A percentile compares a stretch with the other conserved stretches of the same genome.
Evolutionary conservation across 768 basidiomycete species (phyloP).

Genomic region (Paxillus rubicundulus): DNA sequence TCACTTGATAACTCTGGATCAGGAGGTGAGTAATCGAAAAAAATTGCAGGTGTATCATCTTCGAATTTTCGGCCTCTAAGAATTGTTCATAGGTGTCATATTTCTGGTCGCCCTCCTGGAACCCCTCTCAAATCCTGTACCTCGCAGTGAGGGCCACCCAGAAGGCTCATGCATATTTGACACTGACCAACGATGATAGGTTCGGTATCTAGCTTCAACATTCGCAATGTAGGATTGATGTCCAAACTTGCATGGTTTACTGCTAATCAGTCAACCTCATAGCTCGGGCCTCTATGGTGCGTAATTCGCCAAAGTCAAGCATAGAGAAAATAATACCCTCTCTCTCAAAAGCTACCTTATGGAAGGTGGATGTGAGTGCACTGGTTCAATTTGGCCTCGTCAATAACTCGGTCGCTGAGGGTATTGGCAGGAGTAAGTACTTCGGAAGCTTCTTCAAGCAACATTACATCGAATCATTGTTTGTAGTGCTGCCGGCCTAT

Average conservation of each 20-base stretch:
- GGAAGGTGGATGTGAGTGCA: not conserved
- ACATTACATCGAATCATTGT: not conserved
- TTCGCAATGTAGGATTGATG: not conserved
- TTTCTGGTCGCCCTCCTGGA: constrained; percentile 6
- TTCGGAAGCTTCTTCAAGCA: not conserved
- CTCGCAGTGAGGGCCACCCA: constrained; percentile 1
- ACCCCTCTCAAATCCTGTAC: constrained; percentile 7
- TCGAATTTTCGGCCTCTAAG: not conserved
- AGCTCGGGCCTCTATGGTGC: not conserved
- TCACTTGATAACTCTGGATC: constrained; percentile 6
- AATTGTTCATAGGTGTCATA: not conserved
- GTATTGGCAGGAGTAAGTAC: constrained; percentile 3
- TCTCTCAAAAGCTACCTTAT: not conserved
- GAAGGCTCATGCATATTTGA: not conserved
- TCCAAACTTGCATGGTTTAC: not conserved
- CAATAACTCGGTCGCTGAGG: not conserved
- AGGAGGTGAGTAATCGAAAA: constrained; percentile 1
- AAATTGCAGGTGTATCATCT: not conserved
- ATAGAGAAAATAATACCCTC: too few relatives aligned
- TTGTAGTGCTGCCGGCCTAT: not conserved
- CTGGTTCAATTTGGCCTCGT: not conserved
- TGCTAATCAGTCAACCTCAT: not conserved
- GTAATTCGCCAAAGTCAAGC: not conserved
- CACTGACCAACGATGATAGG: not conserved
- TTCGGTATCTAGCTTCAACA: constrained; percentile 5